Evolutionary conservation across 495 filamentous ascomycete genomes (phyloP), one percentile per base, ranked within the genome.

Genomic region (Neurospora africana): DNA sequence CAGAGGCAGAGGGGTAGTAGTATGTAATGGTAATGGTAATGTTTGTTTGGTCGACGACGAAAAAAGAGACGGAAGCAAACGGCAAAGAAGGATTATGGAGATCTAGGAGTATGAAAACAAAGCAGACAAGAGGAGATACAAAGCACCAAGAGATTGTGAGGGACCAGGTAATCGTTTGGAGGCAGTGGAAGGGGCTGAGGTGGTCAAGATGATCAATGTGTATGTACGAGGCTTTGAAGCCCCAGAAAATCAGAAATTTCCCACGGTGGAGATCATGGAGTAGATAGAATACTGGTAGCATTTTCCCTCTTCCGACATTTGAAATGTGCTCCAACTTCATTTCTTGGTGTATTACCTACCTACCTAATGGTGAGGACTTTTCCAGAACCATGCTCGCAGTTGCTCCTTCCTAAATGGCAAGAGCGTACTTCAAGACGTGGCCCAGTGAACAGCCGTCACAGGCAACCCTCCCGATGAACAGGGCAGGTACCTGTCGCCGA

Each of bases 31-130:
- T 30, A 30, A 17, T 27, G 53, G 13, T 61, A 61, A 61, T 17
- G 53, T 61, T 30, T 61, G 53, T 61, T 61, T 61, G 47, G 5
- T 0, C 2, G 23, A 30, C 30, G 4, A 17, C 13, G 13, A 7
- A 17, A 27, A 7, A 17, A 27, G 2, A 61, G 13, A 30, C 6
- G 13, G 23, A 30, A n/a, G n/a, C n/a, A n/a, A 30, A 30, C 5
- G 0, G 1, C 0, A 17, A 30, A 15, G 2, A 17, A 0, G 1
- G n/a, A n/a, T n/a, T 8, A 17, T 33, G 23, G 53, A 61, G 53
- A 0, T 61, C 23, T 30, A 30, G 5, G 23, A 61, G 53, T 30
- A 61, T 30, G 5, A 3, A 0, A 61, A 17, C 13, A 17, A 30
- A 61, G 13, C 47, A 17, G 0, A 2, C 2, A 61, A 17, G 10